phyloP scores from a whole-genome alignment of 805 yeast species.

The Pichia sporocuriosa region DNA sequence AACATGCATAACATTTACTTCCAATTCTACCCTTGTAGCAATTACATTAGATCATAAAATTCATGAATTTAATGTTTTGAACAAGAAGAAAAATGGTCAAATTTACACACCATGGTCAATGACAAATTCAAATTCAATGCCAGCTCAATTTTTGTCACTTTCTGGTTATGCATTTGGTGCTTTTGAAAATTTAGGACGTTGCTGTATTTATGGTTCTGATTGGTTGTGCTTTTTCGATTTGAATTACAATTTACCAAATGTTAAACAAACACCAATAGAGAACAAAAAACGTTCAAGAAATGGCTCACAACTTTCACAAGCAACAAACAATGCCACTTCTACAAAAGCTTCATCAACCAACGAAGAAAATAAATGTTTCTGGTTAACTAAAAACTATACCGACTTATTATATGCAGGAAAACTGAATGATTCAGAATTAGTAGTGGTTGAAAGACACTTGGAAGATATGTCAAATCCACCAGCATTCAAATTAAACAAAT shows the following conservation, averaged over 20 bases:
- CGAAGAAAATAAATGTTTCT: conserved; percentile 45
- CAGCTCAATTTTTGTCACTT: conserved; percentile 49
- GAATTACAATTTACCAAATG: conserved; percentile 4
- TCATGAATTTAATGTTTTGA: conserved; percentile 51
- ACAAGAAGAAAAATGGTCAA: conserved; percentile 14
- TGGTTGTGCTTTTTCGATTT: conserved; percentile 78
- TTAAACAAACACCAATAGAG: conserved; percentile 7
- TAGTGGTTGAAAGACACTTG: conserved; percentile 72
- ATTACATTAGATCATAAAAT: conserved; percentile 70
- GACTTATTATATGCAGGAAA: conserved; percentile 59
- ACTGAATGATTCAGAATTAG: conserved; percentile 47
- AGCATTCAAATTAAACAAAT: conserved; percentile 58
- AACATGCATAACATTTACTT: conserved; percentile 54
- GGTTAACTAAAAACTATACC: conserved; percentile 70
- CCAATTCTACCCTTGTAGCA: conserved; percentile 44
- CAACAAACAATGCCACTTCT: conserved; percentile 3
- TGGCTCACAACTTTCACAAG: conserved; percentile 17
- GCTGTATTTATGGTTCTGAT: conserved; percentile 84
- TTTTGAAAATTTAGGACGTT: conserved; percentile 38
- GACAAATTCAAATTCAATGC: conserved; percentile 66
- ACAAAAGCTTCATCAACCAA: conserved; percentile 14
- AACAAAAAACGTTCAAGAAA: conserved; percentile 30
- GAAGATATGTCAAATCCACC: conserved; percentile 47
- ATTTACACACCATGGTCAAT: conserved; percentile 74
- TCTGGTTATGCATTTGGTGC: conserved; percentile 71